Percentiles rank a stretch among this genome's conserved stretches.
Evolutionary conservation across 192 early-diverging fungal species (phyloP).

Genomic region (Linnemannia elongata): DNA sequence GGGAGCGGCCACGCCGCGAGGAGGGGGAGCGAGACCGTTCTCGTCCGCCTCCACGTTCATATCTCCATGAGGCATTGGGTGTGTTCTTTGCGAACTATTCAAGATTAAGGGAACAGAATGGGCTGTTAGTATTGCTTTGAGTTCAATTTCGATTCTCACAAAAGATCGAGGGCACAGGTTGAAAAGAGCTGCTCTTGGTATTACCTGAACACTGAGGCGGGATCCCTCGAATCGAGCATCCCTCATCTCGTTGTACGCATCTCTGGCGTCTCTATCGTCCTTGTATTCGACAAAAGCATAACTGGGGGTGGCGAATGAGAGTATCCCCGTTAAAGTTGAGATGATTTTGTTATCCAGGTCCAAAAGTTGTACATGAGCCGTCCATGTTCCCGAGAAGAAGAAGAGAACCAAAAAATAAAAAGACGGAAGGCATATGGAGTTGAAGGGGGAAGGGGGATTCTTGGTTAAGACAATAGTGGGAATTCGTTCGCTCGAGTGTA

Average conservation of each 20-base stretch:
- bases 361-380: neutral
- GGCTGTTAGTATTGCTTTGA: neutral
- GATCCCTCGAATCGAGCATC: slow-evolving; percentile 80
- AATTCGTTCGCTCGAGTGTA: neutral
- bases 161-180: neutral
- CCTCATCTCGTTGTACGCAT: slow-evolving; percentile 93
- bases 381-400: neutral
- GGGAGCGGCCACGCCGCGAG: slow-evolving; percentile 27
- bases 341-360: neutral
- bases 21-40: slow-evolving; percentile 35
- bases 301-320: slow-evolving; percentile 58
- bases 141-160: neutral
- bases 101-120: neutral
- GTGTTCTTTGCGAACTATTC: slow-evolving; percentile 87
- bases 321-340: neutral
- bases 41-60: slow-evolving; percentile 65
- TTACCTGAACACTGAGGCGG: slow-evolving; percentile 81
- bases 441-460: neutral
- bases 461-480: slow-evolving; percentile 1
- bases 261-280: slow-evolving; percentile 87
- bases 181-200: neutral
- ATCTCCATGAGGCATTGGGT: slow-evolving; percentile 82
- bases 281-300: slow-evolving; percentile 97
- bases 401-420: too few species aligned
- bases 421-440: neutral